Conservation (phyloP, 1,139 yeast species). For the Petasospora rhodanensis region DNA sequence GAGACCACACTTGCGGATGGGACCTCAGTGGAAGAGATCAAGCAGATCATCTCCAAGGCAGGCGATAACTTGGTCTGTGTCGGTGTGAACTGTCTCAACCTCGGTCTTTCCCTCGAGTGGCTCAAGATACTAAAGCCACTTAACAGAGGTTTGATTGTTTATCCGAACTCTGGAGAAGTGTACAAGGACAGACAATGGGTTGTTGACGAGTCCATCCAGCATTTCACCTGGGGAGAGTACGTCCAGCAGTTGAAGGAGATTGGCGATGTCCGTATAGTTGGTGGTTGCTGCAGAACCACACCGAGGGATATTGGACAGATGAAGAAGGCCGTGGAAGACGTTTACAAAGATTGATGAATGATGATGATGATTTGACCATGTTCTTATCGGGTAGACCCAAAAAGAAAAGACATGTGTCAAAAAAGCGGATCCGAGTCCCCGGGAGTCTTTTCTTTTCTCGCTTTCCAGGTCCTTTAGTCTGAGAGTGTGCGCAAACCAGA, state of each 20-base stretch:
- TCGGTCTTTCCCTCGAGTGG: conserved; percentile 28
- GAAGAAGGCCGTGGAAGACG: conserved; percentile 3
- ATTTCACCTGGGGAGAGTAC: conserved; percentile 23
- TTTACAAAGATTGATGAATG: too few species aligned
- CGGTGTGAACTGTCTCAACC: conserved; percentile 42
- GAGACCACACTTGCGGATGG: conserved; percentile 39
- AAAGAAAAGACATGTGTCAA: too few species aligned
- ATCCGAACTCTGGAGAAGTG: conserved; percentile 56
- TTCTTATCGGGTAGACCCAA: too few species aligned
- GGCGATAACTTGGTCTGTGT: conserved; percentile 27
- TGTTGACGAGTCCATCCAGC: conserved; percentile 13
- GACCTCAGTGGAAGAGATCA: conserved; percentile 25
- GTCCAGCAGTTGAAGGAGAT: conserved; percentile 33
- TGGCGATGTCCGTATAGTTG: conserved; percentile 36
- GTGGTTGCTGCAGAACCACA: conserved; percentile 58
- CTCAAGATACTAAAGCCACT: conserved; percentile 23
- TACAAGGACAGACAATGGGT: conserved; percentile 26
- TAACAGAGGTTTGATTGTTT: conserved; percentile 30
- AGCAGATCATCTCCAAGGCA: conserved; percentile 6
- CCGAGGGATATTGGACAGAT: conserved; percentile 27
- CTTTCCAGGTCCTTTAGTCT: too few species aligned
- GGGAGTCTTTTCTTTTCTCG: too few species aligned
- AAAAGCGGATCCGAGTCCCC: too few species aligned
- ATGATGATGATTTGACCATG: too few species aligned
- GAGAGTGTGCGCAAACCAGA: too few species aligned